Evolutionary conservation across 495 filamentous ascomycete genomes (phyloP), one percentile per base, ranked within the genome.

Genomic region (Lasiosphaeris hirsuta): DNA sequence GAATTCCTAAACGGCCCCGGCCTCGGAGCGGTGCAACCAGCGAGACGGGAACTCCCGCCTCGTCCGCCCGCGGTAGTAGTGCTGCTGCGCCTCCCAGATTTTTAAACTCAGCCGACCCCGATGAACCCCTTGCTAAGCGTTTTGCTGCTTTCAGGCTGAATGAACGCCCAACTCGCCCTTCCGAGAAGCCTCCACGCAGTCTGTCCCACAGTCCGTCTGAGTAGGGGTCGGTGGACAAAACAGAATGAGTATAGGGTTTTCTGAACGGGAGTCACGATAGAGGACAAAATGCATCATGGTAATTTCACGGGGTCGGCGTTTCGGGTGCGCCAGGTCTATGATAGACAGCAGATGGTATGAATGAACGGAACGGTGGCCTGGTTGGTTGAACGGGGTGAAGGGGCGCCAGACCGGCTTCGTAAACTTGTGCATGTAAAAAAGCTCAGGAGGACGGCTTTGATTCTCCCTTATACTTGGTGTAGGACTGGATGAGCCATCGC

Each of bases 71-170:
- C 36, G 68, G 66, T 69, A 58, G 63, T 63, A 66, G 68, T 65
- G 55, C 50, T 40, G 35, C 39, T 52, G 35, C 51, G 61, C 37
- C 50, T 43, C 42, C 34, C 14, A 45, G 49, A 18, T 41, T 37
- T 37, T 39, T 37, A 7, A 51, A 45, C 5, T 51, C 30, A 63
- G 61, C 51, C 55, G 57, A 65, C 63, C 69, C 63, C 62, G 65
- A 69, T 66, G 89, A 89, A 82, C 86, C 86, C 68, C 88, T 96
- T 90, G 86, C 92, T 96, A 97, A 97, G 86, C 87, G 90, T 82
- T 88, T 97, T 81, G 92, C 92, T 87, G 89, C 89, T 83, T 85
- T 96, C 91, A 96, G 90, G 84, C 81, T 97, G 84, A 92, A 78
- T 64, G 73, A 74, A 49, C 57, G 56, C 57, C 53, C 54, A 33